These are phyloP conservation scores for Ustilago esculenta DNA, from an alignment of 1,284 basidiomycete genomes.

Conservation along the genomic window DNA sequence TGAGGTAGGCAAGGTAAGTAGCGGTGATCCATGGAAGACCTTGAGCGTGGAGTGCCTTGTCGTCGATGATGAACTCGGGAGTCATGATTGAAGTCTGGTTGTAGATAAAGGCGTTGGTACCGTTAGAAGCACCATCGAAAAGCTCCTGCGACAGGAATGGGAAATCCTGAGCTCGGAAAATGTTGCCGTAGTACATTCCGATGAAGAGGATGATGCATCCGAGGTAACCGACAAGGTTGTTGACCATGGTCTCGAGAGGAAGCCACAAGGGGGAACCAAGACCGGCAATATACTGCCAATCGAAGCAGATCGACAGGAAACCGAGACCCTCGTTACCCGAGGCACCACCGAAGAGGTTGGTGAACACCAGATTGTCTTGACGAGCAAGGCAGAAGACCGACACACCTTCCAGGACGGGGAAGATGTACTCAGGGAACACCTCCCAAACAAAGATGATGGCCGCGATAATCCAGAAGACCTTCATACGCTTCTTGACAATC, in stretches of 20 bases:
- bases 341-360: slow-evolving; percentile 43
- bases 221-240: slow-evolving; percentile 23
- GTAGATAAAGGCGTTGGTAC: slow-evolving; percentile 31
- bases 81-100: slow-evolving; percentile 44
- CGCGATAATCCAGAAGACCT: slow-evolving; percentile 72
- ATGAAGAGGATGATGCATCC: slow-evolving; percentile 35
- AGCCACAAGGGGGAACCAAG: slow-evolving; percentile 33
- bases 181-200: slow-evolving; percentile 40
- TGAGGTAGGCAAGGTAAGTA: slow-evolving; percentile 30
- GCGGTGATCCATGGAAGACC: slow-evolving; percentile 30
- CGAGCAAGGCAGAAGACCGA: slow-evolving; percentile 69
- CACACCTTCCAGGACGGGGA: slow-evolving; percentile 61
- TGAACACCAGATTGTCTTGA: slow-evolving; percentile 28
- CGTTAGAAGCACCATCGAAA: slow-evolving; percentile 24
- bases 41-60: slow-evolving; percentile 16
- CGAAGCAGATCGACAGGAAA: slow-evolving; percentile 35
- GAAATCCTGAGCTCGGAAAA: slow-evolving; percentile 30
- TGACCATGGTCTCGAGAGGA: slow-evolving; percentile 36
- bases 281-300: slow-evolving; percentile 41
- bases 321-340: slow-evolving; percentile 38
- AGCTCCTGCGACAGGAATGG: slow-evolving; percentile 38
- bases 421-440: slow-evolving; percentile 70
- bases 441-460: slow-evolving; percentile 40
- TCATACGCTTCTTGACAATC: slow-evolving; percentile 71
- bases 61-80: slow-evolving; percentile 26